These are phyloP conservation scores for Saposhnikovia divaricata DNA, from an alignment of 129 eudicot genomes.

Conservation along the genomic window DNA sequence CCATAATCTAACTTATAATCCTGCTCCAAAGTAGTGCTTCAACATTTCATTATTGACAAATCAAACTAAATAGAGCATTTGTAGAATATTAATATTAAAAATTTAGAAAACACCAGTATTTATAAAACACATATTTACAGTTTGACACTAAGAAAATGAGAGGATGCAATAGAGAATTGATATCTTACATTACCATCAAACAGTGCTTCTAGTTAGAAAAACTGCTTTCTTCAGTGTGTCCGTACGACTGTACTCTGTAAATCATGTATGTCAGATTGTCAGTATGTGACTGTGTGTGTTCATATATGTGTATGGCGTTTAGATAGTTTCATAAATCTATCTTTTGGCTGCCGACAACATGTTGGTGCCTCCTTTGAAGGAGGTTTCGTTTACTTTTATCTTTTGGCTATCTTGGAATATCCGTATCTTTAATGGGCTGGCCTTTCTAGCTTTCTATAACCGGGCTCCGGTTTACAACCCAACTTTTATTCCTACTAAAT, in stretches of 20 bases:
- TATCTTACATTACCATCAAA: conserved; percentile 15
- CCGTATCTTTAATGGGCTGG: not conserved
- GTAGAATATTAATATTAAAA: not conserved
- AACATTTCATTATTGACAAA: not conserved
- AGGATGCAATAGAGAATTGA: not conserved
- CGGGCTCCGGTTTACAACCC: not conserved
- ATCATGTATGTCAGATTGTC: not conserved
- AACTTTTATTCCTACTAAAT: not conserved
- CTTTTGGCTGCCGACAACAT: too few species aligned
- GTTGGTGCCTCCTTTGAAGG: too few species aligned
- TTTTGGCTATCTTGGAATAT: not conserved
- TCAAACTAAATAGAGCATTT: not conserved
- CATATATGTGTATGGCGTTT: not conserved
- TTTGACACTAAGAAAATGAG: not conserved
- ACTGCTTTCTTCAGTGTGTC: not conserved
- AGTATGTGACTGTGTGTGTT: too few species aligned
- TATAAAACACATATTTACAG: too few species aligned
- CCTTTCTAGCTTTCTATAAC: not conserved
- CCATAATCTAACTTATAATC: not conserved
- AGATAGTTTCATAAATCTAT: not conserved
- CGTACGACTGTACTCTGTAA: too few species aligned
- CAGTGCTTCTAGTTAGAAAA: not conserved
- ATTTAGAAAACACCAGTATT: not conserved
- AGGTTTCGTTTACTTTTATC: too few species aligned
- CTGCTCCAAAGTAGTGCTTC: not conserved